phyloP scores from a whole-genome alignment of 805 yeast species.

The Komagataella phaffii region DNA sequence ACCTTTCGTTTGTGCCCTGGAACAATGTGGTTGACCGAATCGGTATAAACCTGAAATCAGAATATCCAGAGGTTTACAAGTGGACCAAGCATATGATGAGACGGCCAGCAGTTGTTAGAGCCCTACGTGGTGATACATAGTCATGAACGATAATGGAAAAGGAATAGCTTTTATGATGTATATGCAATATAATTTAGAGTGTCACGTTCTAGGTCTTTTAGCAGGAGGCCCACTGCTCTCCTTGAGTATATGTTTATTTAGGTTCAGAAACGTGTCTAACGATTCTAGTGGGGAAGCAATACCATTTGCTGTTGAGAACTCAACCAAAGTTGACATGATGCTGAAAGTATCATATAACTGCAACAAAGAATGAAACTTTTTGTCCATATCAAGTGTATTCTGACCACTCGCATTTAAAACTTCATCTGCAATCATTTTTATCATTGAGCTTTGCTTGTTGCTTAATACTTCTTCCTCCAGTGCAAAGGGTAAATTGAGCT shows the following conservation, averaged over 20 bases:
- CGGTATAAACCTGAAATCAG: conserved; percentile 76
- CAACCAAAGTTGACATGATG: not conserved
- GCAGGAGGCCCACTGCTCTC: not conserved
- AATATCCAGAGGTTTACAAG: conserved; percentile 89
- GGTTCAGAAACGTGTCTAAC: not conserved
- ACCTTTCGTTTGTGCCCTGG: conserved; percentile 91
- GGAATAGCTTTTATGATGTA: not conserved
- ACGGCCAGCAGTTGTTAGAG: conserved; percentile 82
- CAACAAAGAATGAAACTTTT: not conserved
- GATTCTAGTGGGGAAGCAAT: not conserved
- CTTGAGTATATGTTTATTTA: not conserved
- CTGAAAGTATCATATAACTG: not conserved
- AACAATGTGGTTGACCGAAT: conserved; percentile 89
- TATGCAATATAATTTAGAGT: not conserved
- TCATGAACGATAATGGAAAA: not conserved
- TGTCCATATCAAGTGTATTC: not conserved
- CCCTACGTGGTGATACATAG: conserved; percentile 23
- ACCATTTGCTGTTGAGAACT: not conserved
- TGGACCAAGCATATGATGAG: conserved; percentile 96
- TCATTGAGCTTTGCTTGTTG: not conserved
- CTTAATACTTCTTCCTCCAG: not conserved
- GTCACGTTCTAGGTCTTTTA: not conserved
- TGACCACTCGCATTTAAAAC: not conserved
- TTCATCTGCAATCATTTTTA: not conserved
- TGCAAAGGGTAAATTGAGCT: not conserved